Base-by-base conservation (phyloP, 768 basidiomycete genomes). In the Collybiopsis confluens region DNA sequence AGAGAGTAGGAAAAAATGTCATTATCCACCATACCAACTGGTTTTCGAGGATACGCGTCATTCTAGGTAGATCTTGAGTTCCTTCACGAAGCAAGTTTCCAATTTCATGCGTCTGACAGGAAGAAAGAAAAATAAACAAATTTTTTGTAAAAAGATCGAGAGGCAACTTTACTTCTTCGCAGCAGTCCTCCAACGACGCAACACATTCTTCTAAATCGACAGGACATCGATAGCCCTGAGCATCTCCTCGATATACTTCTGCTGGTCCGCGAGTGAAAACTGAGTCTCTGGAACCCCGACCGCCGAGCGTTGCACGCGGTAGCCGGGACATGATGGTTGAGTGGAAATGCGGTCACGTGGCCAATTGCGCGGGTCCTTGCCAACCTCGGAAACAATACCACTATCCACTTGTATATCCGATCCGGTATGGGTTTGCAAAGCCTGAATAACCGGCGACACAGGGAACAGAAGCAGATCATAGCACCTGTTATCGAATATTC, bases 201-300 rank as follows among this genome's bases (percentile, higher is more conserved):
- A 91, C 89, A 61, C 89, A 90, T 68, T 90, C 89, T 49, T 76
- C 77, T 16, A 91, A 72, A 66, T 82, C 82, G 0, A 82, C 86
- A 2, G 87, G 87, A 61, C 87, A 90, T 54, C 37, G 35, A 78
- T 74, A 0, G 82, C 79, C 56, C 35, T 85, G 77, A 4, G 69
- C 75, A 40, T 90, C 88, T 0, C 80, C 79, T 1, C 82, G 74
- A 59, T 87, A 81, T n/a, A 78, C 65, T 16, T 86, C 83, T 24
- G 35, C 35, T 30, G 85, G 75, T 4, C 83, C 80, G n/a, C 82
- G 76, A 1, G 81, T 69, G 64, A 90, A 91, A 8, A 90, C 71
- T 2, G 89, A 90, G 35, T 89, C 86, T 57, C 89, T 64, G 59
- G 47, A 35, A 36, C 33, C 33, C 10, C 47, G 47, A 20, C 77